Evolutionary conservation across 2,329 filamentous ascomycete species (phyloP).

Genomic region (Fusarium pseudograminearum): DNA sequence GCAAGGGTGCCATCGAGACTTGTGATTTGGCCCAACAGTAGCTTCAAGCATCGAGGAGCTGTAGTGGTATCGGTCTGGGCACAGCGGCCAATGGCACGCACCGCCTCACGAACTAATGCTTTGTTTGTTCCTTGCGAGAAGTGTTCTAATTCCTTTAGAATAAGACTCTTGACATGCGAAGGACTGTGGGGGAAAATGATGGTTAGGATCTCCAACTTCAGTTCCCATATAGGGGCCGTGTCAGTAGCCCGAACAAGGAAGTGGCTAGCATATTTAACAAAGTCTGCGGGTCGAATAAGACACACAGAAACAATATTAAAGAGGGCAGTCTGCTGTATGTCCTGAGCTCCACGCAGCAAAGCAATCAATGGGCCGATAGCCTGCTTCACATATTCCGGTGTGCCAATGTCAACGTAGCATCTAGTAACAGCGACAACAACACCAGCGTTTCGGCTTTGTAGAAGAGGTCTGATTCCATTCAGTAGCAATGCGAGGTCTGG

Average conservation of each 20-base stretch:
- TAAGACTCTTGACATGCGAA: slow-evolving; percentile 81
- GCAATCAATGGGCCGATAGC: slow-evolving; percentile 88
- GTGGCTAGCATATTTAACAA: slow-evolving; percentile 88
- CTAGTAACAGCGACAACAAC: slow-evolving; percentile 90
- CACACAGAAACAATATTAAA: slow-evolving; percentile 97
- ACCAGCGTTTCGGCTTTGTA: slow-evolving; percentile 92
- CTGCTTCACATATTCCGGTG: slow-evolving; percentile 77
- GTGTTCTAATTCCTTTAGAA: slow-evolving; percentile 93
- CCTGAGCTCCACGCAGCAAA: slow-evolving; percentile 83
- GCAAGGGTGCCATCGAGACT: slow-evolving; percentile 89
- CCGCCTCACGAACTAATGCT: slow-evolving; percentile 85
- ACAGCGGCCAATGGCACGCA: slow-evolving; percentile 92
- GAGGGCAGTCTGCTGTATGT: slow-evolving; percentile 89
- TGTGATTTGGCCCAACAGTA: slow-evolving; percentile 88
- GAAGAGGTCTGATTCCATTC: slow-evolving; percentile 81
- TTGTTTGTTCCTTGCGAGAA: slow-evolving; percentile 83
- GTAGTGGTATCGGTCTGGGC: slow-evolving; percentile 81
- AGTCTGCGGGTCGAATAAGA: slow-evolving; percentile 78
- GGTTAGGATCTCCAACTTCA: slow-evolving; percentile 92
- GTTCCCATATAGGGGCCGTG: slow-evolving; percentile 82
- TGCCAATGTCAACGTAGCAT: slow-evolving; percentile 87
- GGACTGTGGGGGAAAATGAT: slow-evolving; percentile 89
- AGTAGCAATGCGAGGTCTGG: slow-evolving; percentile 86
- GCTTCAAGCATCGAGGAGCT: slow-evolving; percentile 81
- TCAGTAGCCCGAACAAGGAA: slow-evolving; percentile 89